These are phyloP conservation scores for Aphanomyces invadans DNA, from an alignment of 352 stramenopile species.

Conservation along the genomic window DNA sequence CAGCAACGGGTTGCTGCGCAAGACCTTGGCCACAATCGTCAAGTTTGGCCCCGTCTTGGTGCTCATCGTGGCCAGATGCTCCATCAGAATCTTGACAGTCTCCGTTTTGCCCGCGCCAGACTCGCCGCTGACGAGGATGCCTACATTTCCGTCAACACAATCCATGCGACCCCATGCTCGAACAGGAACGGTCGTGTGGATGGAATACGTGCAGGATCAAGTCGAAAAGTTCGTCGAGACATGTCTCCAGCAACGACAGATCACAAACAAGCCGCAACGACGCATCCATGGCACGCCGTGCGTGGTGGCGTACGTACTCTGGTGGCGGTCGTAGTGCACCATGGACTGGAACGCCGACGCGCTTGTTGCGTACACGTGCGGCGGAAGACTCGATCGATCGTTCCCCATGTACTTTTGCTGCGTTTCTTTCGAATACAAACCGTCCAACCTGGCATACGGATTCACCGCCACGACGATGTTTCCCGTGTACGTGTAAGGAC, in stretches of 20 bases:
- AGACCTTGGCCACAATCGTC: constrained; percentile 78
- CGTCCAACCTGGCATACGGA: constrained; percentile 88
- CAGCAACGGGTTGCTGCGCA: constrained; percentile 85
- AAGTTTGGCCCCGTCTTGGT: constrained; percentile 54
- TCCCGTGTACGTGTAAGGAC: constrained; percentile 95
- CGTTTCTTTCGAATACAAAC: constrained; percentile 73
- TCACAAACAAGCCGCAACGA: no score
- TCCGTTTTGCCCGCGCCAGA: constrained; percentile 92
- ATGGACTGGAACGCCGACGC: constrained; percentile 79
- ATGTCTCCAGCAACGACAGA: no score
- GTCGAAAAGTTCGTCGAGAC: no score
- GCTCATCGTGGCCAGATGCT: constrained; percentile 87
- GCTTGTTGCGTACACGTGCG: constrained; percentile 86
- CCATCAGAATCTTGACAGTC: constrained; percentile 96
- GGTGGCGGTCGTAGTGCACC: constrained; percentile 54
- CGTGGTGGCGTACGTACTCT: constrained; percentile 44
- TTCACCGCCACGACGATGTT: constrained; percentile 97
- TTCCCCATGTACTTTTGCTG: constrained; percentile 27
- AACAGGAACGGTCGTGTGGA: background rate
- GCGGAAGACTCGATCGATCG: constrained; percentile 58
- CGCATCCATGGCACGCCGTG: no score
- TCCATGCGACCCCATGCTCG: no score
- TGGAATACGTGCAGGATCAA: no score
- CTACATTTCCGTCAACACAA: no score
- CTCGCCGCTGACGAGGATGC: constrained; percentile 91